Evolutionary conservation across 305 asterid species (phyloP), one percentile per base, ranked within the genome.

Genomic region (Fraxinus sp.): DNA sequence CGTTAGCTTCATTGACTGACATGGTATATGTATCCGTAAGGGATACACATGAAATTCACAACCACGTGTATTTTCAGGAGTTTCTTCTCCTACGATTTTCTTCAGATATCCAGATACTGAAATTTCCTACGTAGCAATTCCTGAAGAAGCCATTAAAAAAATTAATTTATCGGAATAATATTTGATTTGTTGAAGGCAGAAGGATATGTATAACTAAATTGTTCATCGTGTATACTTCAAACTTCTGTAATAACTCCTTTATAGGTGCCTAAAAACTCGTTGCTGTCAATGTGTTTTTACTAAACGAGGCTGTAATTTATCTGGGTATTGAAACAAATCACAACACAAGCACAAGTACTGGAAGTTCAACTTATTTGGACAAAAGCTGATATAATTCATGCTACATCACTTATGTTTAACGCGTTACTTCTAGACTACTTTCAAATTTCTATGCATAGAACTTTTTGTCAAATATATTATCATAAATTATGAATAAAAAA

Each of bases 81-180:
- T 81, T 82, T 87, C 87, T 83, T 87, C 89, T 81, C 87, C 92
- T 89, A 91, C 13, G 87, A 8, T 89, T 87, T 84, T 87, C 92
- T 83, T 84, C 90, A 52, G 82, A 86, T 62, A 62, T 62, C 32
- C 71, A 8, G 8, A 64, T 75, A 80, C 86, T 87, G 85, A 87
- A 74, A 82, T 80, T 70, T 83, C 89, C 91, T 89, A 91, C 35
- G 92, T 85, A 70, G 92, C 94, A 77, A 91, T 88, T 81, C 94
- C 94, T 91, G 94, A 80, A 85, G 52, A 20, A 62, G 16, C 13
- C 28, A 62, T 20, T 7, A 7, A 43, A 80, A 85, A 7, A 80
- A 78, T 70, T 43, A 80, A 62, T 22, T 2, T 62, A 7, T 18
- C 16, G 20, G 26, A 22, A 62, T 5, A 20, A 62, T 62, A 49